Percentiles rank a stretch among this genome's conserved stretches.
phyloP scores from a whole-genome alignment of 1,139 yeast genomes.

The Scheffersomyces parashehatae region DNA sequence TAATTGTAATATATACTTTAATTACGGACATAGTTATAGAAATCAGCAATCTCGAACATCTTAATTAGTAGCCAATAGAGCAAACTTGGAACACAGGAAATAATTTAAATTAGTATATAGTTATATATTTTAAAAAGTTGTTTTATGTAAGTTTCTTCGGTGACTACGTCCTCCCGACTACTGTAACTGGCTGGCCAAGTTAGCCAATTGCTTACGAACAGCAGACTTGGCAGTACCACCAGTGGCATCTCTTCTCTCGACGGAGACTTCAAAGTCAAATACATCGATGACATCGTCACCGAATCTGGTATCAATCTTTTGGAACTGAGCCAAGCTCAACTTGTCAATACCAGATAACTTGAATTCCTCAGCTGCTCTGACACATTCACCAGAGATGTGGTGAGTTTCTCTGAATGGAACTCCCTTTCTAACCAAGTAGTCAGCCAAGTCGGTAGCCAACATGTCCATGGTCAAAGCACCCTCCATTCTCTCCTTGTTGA shows the following conservation, averaged over 20 bases:
- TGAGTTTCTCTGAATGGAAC: conserved; percentile 99
- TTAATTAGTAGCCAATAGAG: background rate
- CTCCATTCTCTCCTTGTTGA: conserved; percentile 74
- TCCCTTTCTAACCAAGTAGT: conserved; percentile 93
- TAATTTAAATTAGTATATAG: no score
- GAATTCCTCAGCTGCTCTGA: conserved; percentile 79
- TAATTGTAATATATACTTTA: no score
- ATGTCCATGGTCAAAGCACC: conserved; percentile 95
- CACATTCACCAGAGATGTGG: conserved; percentile 97
- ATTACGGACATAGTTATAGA: no score
- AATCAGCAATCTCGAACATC: background rate
- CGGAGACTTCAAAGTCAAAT: conserved; percentile 89
- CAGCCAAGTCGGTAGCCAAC: conserved; percentile 98
- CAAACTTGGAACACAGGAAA: background rate
- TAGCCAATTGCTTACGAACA: conserved; percentile 69
- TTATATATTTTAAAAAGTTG: no score
- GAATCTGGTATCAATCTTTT: conserved; percentile 77
- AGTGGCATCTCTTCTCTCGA: conserved; percentile 92
- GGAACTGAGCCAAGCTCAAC: conserved; percentile 72
- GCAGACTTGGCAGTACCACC: conserved; percentile 97
- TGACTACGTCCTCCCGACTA: background rate
- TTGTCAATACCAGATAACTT: conserved; percentile 79
- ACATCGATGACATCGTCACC: conserved; percentile 77
- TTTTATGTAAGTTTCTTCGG: no score
- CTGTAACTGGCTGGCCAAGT: conserved; percentile 21